Evolutionary conservation across 2,329 filamentous ascomycete genomes (phyloP), one percentile per base, ranked within the genome.

Genomic region (Drechslerella dactyloides): DNA sequence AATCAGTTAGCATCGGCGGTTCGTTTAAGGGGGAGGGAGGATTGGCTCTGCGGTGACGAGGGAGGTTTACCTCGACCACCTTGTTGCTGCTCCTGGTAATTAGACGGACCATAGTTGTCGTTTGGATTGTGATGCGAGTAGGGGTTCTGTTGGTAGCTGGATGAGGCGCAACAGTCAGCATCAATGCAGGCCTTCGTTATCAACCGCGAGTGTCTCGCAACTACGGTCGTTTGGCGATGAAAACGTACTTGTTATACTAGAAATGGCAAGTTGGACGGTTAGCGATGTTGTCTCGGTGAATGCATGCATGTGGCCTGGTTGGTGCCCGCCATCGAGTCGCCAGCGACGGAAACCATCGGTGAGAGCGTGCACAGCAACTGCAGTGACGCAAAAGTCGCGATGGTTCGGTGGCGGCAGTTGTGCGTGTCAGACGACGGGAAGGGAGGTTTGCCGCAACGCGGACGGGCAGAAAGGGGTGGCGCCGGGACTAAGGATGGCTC

Each of bases 61-160:
- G 27, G 53, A 46, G 37, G 13, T 33, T 46, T 68, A 68, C 65
- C 60, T 61, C 46, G 44, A 46, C 57, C 69, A 42, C 72, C 66
- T 37, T 60, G 58, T 37, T 60, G 58, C 51, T 72, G 66, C 30
- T 37, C 30, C 27, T 66, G 51, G 50, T 66, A 64, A 42, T 73
- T 66, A 46, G 69, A 58, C 33, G 61, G 61, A 51, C 69, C 69
- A 66, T 73, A 73, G 4, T 33, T 51, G 37, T 69, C 73, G 50
- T 74, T 70, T 19, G 70, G 70, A 33, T 74, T 59, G 27, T 69
- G 57, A 48, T 74, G 69, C 19, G 73, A 69, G 64, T 74, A 74
- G 53, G 73, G 73, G 64, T 74, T 74, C 53, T 69, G 62, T 58
- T 70, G 53, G 59, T 64, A 59, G 27, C 59, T 64, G 30, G 13